phyloP scores from a whole-genome alignment of 208 protist genomes.

The Crithidia bombi region DNA sequence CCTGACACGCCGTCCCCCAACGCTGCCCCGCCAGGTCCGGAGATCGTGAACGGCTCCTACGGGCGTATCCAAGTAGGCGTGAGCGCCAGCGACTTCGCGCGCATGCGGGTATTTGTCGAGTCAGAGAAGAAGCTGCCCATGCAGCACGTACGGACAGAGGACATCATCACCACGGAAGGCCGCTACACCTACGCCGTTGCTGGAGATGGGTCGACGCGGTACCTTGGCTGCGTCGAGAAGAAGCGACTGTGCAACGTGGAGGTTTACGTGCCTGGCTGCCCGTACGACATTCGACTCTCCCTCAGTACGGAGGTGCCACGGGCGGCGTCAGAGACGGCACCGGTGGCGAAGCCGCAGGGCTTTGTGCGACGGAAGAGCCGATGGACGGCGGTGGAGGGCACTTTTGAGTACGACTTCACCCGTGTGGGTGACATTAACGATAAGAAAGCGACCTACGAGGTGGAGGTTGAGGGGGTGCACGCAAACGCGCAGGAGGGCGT shows the following conservation, averaged over 20 bases:
- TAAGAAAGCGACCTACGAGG: constrained; percentile 43
- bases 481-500: constrained; percentile 35
- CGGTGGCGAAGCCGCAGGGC: constrained; percentile 19
- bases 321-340: constrained; percentile 12
- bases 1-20: not conserved
- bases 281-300: constrained; percentile 78
- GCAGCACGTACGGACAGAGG: constrained; percentile 42
- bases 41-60: not conserved
- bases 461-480: constrained; percentile 76
- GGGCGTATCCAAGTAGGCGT: constrained; percentile 40
- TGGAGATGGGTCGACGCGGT: constrained; percentile 27
- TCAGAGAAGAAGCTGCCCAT: constrained; percentile 4
- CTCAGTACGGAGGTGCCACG: constrained; percentile 44
- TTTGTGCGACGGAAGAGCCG: constrained; percentile 68
- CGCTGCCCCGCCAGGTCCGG: not conserved
- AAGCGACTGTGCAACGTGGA: constrained; percentile 63
- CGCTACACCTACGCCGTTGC: constrained; percentile 66
- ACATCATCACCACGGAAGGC: constrained; percentile 40
- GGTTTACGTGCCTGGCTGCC: constrained; percentile 48
- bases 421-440: constrained; percentile 28
- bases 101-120: constrained; percentile 39
- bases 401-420: constrained; percentile 75
- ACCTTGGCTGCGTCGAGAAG: constrained; percentile 50
- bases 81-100: constrained; percentile 43
- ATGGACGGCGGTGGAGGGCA: constrained; percentile 39